Base-by-base conservation (phyloP, 2,329 filamentous ascomycete species). In the Fulvia fulva region DNA sequence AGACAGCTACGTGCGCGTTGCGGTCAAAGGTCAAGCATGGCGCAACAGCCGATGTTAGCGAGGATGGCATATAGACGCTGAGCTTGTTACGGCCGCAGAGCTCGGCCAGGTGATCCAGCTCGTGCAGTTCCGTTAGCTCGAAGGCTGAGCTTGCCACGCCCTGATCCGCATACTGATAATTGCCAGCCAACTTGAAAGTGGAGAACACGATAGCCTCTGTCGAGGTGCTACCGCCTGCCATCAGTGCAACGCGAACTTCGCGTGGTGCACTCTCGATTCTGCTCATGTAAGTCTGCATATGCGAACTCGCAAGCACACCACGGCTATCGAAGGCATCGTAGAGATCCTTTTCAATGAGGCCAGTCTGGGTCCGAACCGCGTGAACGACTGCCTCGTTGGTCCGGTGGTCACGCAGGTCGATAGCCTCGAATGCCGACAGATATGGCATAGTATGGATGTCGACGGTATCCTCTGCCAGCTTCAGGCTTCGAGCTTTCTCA, bases 21-120 rank as follows among this genome's bases (percentile, higher is more conserved):
- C 68, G 61, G 49, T 75, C 73, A 19, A 76, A 65, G 1, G 73
- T 75, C 30, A 76, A 57, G 28, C 67, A 68, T 22, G 72, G 72
- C 7, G 67, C 60, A 0, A 69, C 67, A 9, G 67, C 65, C 12
- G 68, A 71, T 5, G 65, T 63, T 4, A 74, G 62, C 19, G 63
- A 57, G 5, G 65, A 62, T 0, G 72, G 73, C 7, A 63, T 65
- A 22, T 70, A 51, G 5, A 74, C 71, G 2, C 66, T 64, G 9
- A 75, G 62, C 22, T 65, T 62, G 32, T 70, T 73, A 7, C 67
- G 63, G 12, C 66, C 70, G 37, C 71, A 73, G 5, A 71, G 56
- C 21, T 61, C 67, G 19, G 70, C 68, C 7, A 74, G 63, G 44
- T 71, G 67, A 21, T 65, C 56, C 9, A 71, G 61, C 22, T 73